Conservation (phyloP, 2,329 filamentous ascomycete genomes). For the Botrytis fragariae region DNA sequence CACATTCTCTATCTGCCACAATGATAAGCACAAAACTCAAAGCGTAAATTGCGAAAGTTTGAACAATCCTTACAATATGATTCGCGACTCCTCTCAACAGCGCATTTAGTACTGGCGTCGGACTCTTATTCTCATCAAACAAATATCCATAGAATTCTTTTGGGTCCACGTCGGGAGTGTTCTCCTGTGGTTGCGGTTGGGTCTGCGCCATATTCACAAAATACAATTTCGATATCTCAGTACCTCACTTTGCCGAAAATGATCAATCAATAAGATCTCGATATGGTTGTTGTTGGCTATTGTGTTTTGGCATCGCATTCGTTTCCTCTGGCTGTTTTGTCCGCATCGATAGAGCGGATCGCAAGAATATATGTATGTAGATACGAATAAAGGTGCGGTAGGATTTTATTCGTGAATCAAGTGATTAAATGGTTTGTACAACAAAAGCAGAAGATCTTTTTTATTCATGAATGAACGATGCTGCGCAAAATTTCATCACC, state of each 20-base stretch:
- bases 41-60: background rate
- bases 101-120: slow-evolving; percentile 64
- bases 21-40: slow-evolving; percentile 7
- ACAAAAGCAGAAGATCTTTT: background rate
- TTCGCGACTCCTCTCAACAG: slow-evolving; percentile 66
- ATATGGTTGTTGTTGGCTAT: background rate
- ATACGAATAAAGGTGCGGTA: background rate
- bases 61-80: slow-evolving; percentile 61
- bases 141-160: slow-evolving; percentile 59
- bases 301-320: slow-evolving; percentile 12
- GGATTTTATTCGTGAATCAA: slow-evolving; percentile 9
- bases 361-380: background rate
- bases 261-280: slow-evolving; percentile 8
- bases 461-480: background rate
- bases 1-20: slow-evolving; percentile 53
- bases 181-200: slow-evolving; percentile 23
- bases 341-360: slow-evolving; percentile 14
- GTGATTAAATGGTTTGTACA: background rate
- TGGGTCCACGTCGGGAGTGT: slow-evolving; percentile 30
- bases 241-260: background rate
- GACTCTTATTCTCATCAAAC: slow-evolving; percentile 65
- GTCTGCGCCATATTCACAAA: slow-evolving; percentile 13
- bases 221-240: slow-evolving; percentile 18
- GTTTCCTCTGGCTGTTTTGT: background rate
- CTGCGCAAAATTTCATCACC: slow-evolving; percentile 18